These are phyloP conservation scores for Brassica hybrid DNA, from an alignment of 441 rosid genomes.

Conservation along the genomic window DNA sequence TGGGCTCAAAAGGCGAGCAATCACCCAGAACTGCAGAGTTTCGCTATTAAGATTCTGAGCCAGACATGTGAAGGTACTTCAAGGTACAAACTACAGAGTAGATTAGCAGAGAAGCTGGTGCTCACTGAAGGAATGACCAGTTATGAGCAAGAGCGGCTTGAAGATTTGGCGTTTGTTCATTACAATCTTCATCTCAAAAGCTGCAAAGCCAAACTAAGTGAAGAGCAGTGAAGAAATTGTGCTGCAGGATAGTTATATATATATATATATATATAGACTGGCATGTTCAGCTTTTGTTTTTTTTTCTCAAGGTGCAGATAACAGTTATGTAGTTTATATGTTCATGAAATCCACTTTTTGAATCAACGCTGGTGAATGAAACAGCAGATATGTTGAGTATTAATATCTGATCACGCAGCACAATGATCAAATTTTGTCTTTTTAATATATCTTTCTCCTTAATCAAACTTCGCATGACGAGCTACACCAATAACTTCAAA, in stretches of 20 bases:
- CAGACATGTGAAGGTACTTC: conserved; percentile 4
- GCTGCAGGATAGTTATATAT: background rate
- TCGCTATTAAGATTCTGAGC: background rate
- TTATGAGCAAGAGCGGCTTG: background rate
- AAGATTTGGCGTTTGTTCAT: conserved; percentile 3
- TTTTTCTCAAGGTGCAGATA: background rate
- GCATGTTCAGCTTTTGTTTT: background rate
- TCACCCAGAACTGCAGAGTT: background rate
- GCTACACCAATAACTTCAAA: background rate
- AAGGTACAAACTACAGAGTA: background rate
- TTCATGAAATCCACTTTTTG: background rate
- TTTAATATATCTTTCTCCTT: background rate
- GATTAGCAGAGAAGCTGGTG: background rate
- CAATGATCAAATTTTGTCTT: background rate
- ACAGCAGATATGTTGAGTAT: background rate
- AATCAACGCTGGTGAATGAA: background rate
- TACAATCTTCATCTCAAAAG: conserved; percentile 7
- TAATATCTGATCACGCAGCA: background rate
- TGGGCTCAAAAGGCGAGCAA: conserved; percentile 53
- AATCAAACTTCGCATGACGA: background rate
- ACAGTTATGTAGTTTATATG: conserved; percentile 1
- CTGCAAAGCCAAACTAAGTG: conserved; percentile 7
- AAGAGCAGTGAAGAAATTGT: background rate
- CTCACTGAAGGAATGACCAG: background rate
- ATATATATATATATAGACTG: background rate